phyloP scores from a whole-genome alignment of 2,329 filamentous ascomycete genomes.

The Neurospora crassa region DNA sequence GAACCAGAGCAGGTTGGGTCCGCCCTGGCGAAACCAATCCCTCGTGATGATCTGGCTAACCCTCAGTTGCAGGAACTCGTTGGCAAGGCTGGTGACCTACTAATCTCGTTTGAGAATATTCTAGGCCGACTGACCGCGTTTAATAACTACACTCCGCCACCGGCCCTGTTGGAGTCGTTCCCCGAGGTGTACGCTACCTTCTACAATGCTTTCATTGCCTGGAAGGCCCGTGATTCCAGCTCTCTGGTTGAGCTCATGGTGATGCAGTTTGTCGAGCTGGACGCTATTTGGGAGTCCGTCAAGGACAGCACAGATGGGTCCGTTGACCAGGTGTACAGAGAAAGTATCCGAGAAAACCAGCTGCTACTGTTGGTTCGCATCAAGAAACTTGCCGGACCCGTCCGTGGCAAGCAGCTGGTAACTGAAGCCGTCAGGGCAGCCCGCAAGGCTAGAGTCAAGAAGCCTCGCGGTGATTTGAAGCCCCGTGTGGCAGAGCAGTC shows the following conservation, averaged over 20 bases:
- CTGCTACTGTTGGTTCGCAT: conserved; percentile 70
- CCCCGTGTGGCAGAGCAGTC: conserved; percentile 52
- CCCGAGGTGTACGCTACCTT: conserved; percentile 65
- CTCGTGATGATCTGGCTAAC: conserved; percentile 46
- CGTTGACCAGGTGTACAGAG: conserved; percentile 65
- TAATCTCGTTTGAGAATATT: conserved; percentile 69
- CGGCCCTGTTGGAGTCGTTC: conserved; percentile 51
- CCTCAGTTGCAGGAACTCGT: conserved; percentile 62
- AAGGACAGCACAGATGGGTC: conserved; percentile 67
- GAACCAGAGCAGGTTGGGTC: conserved; percentile 48
- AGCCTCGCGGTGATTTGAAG: conserved; percentile 58
- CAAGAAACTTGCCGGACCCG: conserved; percentile 64
- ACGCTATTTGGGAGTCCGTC: conserved; percentile 75
- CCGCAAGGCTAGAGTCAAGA: conserved; percentile 55
- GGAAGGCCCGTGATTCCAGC: conserved; percentile 73
- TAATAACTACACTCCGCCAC: conserved; percentile 59
- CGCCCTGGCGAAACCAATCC: conserved; percentile 32
- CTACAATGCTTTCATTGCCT: conserved; percentile 69
- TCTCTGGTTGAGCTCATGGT: conserved; percentile 76
- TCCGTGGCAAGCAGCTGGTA: conserved; percentile 62
- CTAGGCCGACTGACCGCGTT: conserved; percentile 54
- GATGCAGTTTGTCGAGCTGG: conserved; percentile 75
- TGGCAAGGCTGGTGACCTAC: conserved; percentile 64
- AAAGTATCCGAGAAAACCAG: conserved; percentile 75
- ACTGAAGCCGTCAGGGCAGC: conserved; percentile 66